phyloP scores from a whole-genome alignment of 768 basidiomycete species.

The Naematelia aurantialba region DNA sequence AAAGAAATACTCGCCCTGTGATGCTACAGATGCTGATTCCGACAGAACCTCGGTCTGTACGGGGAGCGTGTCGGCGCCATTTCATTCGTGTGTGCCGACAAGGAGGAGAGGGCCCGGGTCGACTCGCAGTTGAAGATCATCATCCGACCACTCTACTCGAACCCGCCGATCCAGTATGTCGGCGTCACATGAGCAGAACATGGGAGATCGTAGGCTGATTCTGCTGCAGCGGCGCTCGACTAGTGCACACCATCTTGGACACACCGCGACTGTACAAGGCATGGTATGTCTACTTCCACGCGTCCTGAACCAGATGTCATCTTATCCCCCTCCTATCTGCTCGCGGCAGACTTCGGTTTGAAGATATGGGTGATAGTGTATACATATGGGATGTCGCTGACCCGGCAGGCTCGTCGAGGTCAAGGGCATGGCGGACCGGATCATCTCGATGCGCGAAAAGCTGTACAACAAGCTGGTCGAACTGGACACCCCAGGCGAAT shows the following conservation, averaged over 20 bases:
- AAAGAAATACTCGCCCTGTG: not conserved
- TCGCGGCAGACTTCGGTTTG: too few species aligned
- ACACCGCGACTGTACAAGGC: slow-evolving; percentile 37
- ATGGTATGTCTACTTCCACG: slow-evolving; percentile 37
- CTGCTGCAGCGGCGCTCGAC: slow-evolving; percentile 45
- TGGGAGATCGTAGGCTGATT: not conserved
- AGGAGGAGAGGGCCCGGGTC: slow-evolving; percentile 72
- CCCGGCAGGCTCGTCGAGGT: slow-evolving; percentile 60
- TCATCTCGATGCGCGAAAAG: slow-evolving; percentile 84
- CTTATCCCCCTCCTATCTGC: slow-evolving; percentile 2
- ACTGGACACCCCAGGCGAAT: slow-evolving; percentile 81
- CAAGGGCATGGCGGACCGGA: slow-evolving; percentile 84
- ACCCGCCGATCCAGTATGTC: slow-evolving; percentile 66
- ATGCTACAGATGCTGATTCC: not conserved
- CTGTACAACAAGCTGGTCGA: slow-evolving; percentile 60
- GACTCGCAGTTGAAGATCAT: slow-evolving; percentile 94
- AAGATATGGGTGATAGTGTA: too few species aligned
- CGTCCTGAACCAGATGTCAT: not conserved
- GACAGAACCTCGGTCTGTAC: slow-evolving; percentile 90
- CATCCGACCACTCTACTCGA: slow-evolving; percentile 95
- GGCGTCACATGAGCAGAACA: not conserved
- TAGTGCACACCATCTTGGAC: slow-evolving; percentile 48
- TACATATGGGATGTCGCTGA: slow-evolving; percentile 19
- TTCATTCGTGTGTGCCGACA: slow-evolving; percentile 63
- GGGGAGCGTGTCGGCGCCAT: slow-evolving; percentile 98